Base-by-base conservation (phyloP, 1,139 yeast genomes). In the Geotrichum bryndzae region DNA sequence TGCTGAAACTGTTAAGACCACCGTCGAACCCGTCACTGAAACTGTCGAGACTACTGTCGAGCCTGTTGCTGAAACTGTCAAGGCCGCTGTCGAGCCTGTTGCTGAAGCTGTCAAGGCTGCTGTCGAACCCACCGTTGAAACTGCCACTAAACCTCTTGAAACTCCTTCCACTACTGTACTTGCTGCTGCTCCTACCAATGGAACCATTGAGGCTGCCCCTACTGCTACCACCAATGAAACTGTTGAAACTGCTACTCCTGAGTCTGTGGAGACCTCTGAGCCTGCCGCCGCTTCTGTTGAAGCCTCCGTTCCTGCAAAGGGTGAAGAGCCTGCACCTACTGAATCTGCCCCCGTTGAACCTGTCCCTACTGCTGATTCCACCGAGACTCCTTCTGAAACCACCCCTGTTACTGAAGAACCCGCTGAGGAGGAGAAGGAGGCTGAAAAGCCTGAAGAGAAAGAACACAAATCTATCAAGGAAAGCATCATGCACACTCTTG, bases 401-500 rank as follows among this genome's bases (percentile, higher is more conserved):
- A 15, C 27, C 22, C 15, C 31, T 48, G n/a, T 23, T 48, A 13
- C 52, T 27, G 52, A 48, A 6, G 52, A 48, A 23, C 15, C 27
- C 31, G 15, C 27, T 7, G 52, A 48, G 22, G 27, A 23, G 2
- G n/a, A 41, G 46, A 41, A 48, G 22, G 27, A 48, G 13, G 27
- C 18, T 48, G 52, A 48, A 11, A 18, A 48, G 31, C 5, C 11
- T 5, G 27, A 48, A 48, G 52, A 48, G 3, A 48, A 18, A 2
- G 22, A 18, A 1, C 27, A n/a, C 27, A 27, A 48, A 7, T 23
- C 31, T 13, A 15, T 23, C 1, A 48, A 48, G 27, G 52, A 48
- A 18, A n/a, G 23, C 22, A 27, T 60, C 13, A 50, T 60, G 13
- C 50, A 62, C 22, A 54, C 57, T 22, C 41, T 60, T 45, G 61